A percentile compares a stretch with the other conserved stretches of the same genome.
Evolutionary conservation across 768 basidiomycete species (phyloP).

Genomic region (Pholiota microspora): DNA sequence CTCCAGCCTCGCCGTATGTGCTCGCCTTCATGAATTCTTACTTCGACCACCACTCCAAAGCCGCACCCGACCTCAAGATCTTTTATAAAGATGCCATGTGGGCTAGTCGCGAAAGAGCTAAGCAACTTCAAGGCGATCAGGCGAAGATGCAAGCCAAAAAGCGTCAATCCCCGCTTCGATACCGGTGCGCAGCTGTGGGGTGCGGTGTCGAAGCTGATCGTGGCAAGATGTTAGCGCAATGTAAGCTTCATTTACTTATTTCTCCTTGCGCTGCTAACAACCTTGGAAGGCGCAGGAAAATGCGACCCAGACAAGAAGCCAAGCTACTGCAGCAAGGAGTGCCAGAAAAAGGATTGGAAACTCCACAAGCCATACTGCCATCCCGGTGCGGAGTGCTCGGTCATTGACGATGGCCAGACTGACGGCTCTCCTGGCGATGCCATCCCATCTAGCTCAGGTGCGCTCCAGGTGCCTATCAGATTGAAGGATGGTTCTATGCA

Average conservation of each 20-base stretch:
- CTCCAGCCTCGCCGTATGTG: conserved; percentile 11
- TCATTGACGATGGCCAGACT: conserved; percentile 22
- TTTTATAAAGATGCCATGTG: conserved; percentile 22
- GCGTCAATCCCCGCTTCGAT: conserved; percentile 24
- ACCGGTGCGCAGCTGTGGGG: conserved; percentile 25
- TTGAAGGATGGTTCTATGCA: conserved; percentile 21
- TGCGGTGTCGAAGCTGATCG: conserved; percentile 27
- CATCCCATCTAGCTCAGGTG: conserved; percentile 11
- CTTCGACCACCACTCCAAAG: conserved; percentile 14
- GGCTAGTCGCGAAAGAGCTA: conserved; percentile 18
- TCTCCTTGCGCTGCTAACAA: background rate
- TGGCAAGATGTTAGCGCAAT: conserved; percentile 22
- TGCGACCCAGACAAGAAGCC: conserved; percentile 32
- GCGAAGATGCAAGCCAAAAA: conserved; percentile 22
- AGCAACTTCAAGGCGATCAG: conserved; percentile 16
- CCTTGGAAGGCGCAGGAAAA: conserved; percentile 23
- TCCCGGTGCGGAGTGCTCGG: conserved; percentile 28
- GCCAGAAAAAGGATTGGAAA: conserved; percentile 29
- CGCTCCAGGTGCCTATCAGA: conserved; percentile 25
- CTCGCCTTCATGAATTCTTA: conserved; percentile 19
- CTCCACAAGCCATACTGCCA: conserved; percentile 35
- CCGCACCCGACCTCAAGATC: conserved; percentile 11
- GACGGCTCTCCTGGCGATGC: background rate
- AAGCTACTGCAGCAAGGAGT: conserved; percentile 30
- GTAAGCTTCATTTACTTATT: conserved; percentile 15